These are phyloP conservation scores for Pseudogymnoascus sp. DNA, from an alignment of 2,329 filamentous ascomycete species.

Conservation along the genomic window DNA sequence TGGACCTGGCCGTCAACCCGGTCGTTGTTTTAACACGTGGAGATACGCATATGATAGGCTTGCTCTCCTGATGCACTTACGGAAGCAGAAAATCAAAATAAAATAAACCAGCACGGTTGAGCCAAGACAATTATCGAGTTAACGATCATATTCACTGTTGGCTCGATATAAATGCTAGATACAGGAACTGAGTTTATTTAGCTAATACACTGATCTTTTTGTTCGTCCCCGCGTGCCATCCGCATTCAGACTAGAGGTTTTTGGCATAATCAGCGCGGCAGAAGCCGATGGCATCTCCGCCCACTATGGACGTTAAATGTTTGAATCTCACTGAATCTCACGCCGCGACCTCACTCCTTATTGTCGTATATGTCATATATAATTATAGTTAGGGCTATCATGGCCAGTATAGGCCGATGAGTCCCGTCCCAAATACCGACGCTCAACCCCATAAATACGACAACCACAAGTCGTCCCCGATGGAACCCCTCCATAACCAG, in stretches of 20 bases:
- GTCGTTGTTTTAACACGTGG: background rate
- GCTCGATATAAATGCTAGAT: background rate
- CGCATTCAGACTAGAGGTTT: constrained; percentile 1
- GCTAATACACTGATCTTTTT: background rate
- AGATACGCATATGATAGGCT: background rate
- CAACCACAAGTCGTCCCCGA: background rate
- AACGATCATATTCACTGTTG: background rate
- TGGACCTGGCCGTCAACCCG: background rate
- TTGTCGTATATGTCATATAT: constrained; percentile 3
- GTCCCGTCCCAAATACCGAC: background rate
- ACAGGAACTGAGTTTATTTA: background rate
- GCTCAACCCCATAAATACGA: background rate
- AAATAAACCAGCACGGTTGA: background rate
- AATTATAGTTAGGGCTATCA: background rate
- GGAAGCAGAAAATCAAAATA: background rate
- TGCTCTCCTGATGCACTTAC: background rate
- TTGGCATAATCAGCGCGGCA: background rate
- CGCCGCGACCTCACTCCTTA: background rate
- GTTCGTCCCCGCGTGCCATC: background rate
- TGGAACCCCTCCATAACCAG: background rate
- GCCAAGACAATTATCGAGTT: background rate
- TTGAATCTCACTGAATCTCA: background rate
- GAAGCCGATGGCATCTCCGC: background rate
- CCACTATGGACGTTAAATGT: background rate
- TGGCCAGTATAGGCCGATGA: constrained; percentile 4